Conservation (phyloP, 2,329 filamentous ascomycete genomes). For the Arachnopeziza araneosa region DNA sequence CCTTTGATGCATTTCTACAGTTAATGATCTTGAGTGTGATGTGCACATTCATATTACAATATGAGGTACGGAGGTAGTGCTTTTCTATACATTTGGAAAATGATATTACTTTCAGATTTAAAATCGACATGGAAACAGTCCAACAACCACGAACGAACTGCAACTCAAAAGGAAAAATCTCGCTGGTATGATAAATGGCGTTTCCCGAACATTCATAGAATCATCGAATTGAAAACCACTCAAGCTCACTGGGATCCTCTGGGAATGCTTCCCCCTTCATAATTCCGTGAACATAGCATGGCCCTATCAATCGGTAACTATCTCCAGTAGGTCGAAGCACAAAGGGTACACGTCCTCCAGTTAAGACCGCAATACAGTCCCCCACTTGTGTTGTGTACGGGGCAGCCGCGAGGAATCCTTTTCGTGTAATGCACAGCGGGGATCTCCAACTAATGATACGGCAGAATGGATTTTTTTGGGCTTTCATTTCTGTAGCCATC, state of each 20-base stretch:
- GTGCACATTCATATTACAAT: no score
- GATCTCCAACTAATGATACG: background rate
- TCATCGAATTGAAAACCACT: constrained; percentile 6
- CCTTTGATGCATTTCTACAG: no score
- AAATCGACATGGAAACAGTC: no score
- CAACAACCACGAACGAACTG: no score
- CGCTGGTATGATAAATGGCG: no score
- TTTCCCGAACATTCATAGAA: no score
- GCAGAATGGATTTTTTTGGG: background rate
- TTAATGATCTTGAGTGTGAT: no score
- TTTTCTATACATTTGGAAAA: no score
- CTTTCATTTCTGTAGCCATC: background rate
- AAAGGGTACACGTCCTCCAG: background rate
- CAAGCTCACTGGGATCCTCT: background rate
- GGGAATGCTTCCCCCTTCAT: constrained; percentile 9
- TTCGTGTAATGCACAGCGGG: background rate
- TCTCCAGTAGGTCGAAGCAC: constrained; percentile 1
- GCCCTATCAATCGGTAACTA: constrained; percentile 1
- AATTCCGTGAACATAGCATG: constrained; percentile 9
- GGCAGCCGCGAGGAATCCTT: constrained; percentile 1
- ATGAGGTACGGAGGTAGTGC: no score
- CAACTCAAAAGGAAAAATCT: no score
- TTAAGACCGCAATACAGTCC: constrained; percentile 3
- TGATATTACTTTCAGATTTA: no score
- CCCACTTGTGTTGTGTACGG: constrained; percentile 1